A percentile compares a stretch with the other conserved stretches of the same genome.
These are phyloP conservation scores for Drechslerella coelobrocha DNA, from an alignment of 2,329 filamentous ascomycete species.

Conservation along the genomic window DNA sequence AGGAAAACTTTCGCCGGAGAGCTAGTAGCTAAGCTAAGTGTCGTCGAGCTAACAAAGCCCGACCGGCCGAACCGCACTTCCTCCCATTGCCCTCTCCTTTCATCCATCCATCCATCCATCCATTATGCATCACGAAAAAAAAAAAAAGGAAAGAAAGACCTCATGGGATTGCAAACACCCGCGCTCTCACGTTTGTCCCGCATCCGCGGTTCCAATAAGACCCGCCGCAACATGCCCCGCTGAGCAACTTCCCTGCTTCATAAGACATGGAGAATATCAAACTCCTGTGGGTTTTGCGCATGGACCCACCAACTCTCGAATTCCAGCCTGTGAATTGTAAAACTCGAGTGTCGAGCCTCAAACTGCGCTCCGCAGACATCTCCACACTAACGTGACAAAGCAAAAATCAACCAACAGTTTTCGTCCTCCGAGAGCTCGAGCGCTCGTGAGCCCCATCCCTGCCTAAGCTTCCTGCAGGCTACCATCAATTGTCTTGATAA, in stretches of 20 bases:
- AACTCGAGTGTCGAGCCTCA: too few relatives aligned
- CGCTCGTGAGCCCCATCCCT: too few relatives aligned
- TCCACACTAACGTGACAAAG: too few relatives aligned
- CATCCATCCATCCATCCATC: conserved; percentile 8
- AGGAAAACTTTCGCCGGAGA: background rate
- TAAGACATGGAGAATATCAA: background rate
- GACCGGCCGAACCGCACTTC: conserved; percentile 15
- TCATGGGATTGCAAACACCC: conserved; percentile 37
- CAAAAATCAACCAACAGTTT: too few relatives aligned
- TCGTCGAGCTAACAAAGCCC: background rate
- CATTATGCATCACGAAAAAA: conserved; percentile 38
- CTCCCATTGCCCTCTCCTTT: background rate
- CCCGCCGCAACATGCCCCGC: conserved; percentile 28
- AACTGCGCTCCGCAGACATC: too few relatives aligned
- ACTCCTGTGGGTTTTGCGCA: background rate
- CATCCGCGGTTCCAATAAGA: conserved; percentile 49
- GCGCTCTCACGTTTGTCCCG: conserved; percentile 38
- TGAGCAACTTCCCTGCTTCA: conserved; percentile 47
- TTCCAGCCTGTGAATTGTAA: background rate
- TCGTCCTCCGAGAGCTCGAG: too few relatives aligned
- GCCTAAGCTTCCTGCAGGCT: too few relatives aligned
- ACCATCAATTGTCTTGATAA: too few relatives aligned
- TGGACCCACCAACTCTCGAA: background rate
- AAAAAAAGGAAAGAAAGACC: conserved; percentile 12
- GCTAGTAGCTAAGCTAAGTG: background rate